These are phyloP conservation scores for Mucor mucedo DNA, from an alignment of 371 early-diverging fungal species.

Conservation along the genomic window DNA sequence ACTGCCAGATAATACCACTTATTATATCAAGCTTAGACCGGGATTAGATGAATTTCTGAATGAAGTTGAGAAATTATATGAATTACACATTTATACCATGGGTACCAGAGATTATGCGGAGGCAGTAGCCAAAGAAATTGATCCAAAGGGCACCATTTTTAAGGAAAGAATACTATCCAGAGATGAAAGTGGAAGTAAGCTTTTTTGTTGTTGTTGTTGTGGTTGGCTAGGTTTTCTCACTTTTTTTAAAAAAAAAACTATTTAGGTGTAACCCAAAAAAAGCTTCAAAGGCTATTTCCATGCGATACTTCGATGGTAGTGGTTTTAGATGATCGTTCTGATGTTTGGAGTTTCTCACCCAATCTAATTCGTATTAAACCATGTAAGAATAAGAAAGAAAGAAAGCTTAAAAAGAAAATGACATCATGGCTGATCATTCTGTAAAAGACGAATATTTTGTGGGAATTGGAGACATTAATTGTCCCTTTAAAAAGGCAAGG, in stretches of 20 bases:
- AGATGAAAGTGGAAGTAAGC: slow-evolving; percentile 89
- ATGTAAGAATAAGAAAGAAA: slow-evolving; percentile 61
- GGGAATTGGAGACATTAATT: slow-evolving; percentile 96
- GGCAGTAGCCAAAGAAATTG: slow-evolving; percentile 88
- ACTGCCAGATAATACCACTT: slow-evolving; percentile 71
- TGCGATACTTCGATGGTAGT: slow-evolving; percentile 97
- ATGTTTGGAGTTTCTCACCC: slow-evolving; percentile 96
- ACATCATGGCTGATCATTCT: background rate
- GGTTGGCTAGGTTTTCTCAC: background rate
- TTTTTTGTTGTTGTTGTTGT: background rate
- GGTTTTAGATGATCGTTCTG: slow-evolving; percentile 97
- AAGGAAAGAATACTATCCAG: slow-evolving; percentile 93
- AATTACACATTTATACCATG: slow-evolving; percentile 99
- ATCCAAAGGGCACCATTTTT: slow-evolving; percentile 84
- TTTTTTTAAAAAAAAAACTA: background rate
- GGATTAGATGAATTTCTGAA: slow-evolving; percentile 82
- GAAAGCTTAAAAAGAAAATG: background rate
- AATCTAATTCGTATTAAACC: slow-evolving; percentile 90
- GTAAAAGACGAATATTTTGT: slow-evolving; percentile 85
- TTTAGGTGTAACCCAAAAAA: slow-evolving; percentile 82
- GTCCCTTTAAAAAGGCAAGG: slow-evolving; percentile 10
- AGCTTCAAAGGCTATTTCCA: slow-evolving; percentile 91
- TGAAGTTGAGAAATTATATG: slow-evolving; percentile 73
- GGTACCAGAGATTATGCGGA: slow-evolving; percentile 96
- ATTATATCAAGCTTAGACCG: slow-evolving; percentile 90